These are phyloP conservation scores for Wickerhamiella kazuoi DNA, from an alignment of 805 yeast genomes.

Conservation along the genomic window DNA sequence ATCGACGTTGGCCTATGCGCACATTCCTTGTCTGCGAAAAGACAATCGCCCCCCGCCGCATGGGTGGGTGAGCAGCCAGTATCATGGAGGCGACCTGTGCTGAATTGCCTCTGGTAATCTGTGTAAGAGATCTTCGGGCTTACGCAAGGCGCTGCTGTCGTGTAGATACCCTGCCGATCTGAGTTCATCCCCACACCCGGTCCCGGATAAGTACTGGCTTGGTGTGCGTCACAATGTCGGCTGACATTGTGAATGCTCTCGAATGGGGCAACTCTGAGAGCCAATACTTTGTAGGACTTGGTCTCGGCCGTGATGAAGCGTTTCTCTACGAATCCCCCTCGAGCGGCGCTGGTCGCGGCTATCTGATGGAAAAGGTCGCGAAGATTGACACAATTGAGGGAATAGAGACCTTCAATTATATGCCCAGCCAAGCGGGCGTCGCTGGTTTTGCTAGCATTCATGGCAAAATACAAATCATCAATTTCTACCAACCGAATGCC, in stretches of 20 bases:
- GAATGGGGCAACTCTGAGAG: conserved; percentile 41
- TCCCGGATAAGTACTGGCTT: no score
- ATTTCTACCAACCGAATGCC: conserved; percentile 28
- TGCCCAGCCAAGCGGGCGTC: conserved; percentile 17
- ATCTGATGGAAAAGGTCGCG: conserved; percentile 14
- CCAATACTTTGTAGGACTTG: conserved; percentile 48
- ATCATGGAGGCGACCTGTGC: no score
- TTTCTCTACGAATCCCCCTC: conserved; percentile 27
- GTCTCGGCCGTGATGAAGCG: conserved; percentile 69
- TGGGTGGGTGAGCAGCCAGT: no score
- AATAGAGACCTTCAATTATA: conserved; percentile 35
- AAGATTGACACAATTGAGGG: conserved; percentile 16
- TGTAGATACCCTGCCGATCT: no score
- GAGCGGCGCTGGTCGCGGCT: conserved; percentile 2
- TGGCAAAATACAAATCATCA: conserved; percentile 48
- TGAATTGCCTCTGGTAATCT: no score
- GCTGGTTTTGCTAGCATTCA: conserved; percentile 59
- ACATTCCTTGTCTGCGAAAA: no score
- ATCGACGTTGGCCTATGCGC: no score
- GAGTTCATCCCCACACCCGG: no score
- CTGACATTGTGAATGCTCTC: conserved; percentile 38
- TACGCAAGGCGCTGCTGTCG: no score
- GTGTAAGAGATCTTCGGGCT: no score
- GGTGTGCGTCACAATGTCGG: no score
- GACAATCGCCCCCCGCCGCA: no score